Conservation (phyloP, 768 basidiomycete species). For the Lactarius quietus region DNA sequence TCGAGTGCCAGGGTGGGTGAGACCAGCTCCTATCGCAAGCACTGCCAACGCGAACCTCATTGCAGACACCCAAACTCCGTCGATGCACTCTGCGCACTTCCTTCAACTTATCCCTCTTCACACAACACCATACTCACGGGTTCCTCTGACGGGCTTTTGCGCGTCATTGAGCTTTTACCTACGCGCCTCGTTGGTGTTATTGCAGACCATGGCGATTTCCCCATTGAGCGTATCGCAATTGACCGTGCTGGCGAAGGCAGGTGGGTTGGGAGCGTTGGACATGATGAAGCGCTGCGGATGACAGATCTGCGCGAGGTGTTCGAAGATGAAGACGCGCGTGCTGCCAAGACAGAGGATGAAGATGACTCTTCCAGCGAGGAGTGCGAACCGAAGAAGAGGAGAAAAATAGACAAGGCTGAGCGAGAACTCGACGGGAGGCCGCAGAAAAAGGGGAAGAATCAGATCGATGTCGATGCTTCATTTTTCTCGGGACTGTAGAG, state of each 20-base stretch:
- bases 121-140: constrained; percentile 77
- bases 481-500: constrained; percentile 64
- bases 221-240: constrained; percentile 81
- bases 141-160: constrained; percentile 87
- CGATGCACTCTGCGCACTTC: constrained; percentile 78
- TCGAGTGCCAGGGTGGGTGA: constrained; percentile 87
- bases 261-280: constrained; percentile 93
- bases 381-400: constrained; percentile 46
- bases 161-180: constrained; percentile 83
- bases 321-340: constrained; percentile 46
- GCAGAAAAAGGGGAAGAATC: constrained; percentile 59
- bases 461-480: constrained; percentile 51
- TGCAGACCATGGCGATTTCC: constrained; percentile 88
- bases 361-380: constrained; percentile 28
- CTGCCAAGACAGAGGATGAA: constrained; percentile 27
- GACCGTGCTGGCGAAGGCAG: constrained; percentile 54
- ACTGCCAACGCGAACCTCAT: not conserved
- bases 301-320: constrained; percentile 82
- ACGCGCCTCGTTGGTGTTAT: constrained; percentile 89
- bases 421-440: constrained; percentile 43
- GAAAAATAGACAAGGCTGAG: constrained; percentile 45
- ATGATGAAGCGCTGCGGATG: constrained; percentile 81
- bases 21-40: constrained; percentile 27
- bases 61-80: constrained; percentile 85
- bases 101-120: constrained; percentile 58